phyloP scores from a whole-genome alignment of 2,329 filamentous ascomycete genomes.

The Colletotrichum cereale region DNA sequence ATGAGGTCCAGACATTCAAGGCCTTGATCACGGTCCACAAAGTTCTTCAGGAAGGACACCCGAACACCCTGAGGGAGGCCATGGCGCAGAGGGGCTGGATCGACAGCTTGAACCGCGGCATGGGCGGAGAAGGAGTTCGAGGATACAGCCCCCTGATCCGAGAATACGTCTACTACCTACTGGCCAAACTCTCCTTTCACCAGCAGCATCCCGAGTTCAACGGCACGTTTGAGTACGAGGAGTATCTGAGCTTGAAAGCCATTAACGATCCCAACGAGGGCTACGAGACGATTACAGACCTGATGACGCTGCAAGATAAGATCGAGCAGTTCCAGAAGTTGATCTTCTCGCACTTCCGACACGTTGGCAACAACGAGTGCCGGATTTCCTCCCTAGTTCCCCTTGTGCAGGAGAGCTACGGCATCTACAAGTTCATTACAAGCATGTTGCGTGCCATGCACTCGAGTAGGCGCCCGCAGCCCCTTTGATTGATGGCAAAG shows the following conservation, averaged over 20 bases:
- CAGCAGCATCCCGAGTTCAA: slow-evolving; percentile 98
- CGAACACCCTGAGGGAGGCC: slow-evolving; percentile 86
- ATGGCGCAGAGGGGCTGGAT: slow-evolving; percentile 92
- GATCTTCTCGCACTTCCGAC: slow-evolving; percentile 96
- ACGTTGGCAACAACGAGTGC: slow-evolving; percentile 94
- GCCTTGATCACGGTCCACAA: slow-evolving; percentile 98
- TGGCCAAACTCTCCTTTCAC: slow-evolving; percentile 97
- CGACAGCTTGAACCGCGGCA: slow-evolving; percentile 88
- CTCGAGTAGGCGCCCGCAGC: slow-evolving; percentile 73
- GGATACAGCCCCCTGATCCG: slow-evolving; percentile 93
- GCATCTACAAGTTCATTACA: slow-evolving; percentile 99
- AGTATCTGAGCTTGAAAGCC: slow-evolving; percentile 97
- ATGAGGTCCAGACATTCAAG: slow-evolving; percentile 99
- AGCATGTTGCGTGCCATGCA: slow-evolving; percentile 99
- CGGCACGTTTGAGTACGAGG: slow-evolving; percentile 98
- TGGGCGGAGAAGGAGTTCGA: slow-evolving; percentile 85
- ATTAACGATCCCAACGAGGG: slow-evolving; percentile 99
- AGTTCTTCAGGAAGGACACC: slow-evolving; percentile 96
- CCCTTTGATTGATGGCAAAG: slow-evolving; percentile 15
- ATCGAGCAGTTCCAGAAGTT: slow-evolving; percentile 99
- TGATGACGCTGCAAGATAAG: slow-evolving; percentile 97
- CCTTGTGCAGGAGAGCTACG: slow-evolving; percentile 96
- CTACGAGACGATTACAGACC: slow-evolving; percentile 94
- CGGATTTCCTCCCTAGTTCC: slow-evolving; percentile 94
- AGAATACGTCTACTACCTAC: slow-evolving; percentile 96